Base-by-base conservation (phyloP, 164 flowering plant genomes). In the Cinnamomum chago region DNA sequence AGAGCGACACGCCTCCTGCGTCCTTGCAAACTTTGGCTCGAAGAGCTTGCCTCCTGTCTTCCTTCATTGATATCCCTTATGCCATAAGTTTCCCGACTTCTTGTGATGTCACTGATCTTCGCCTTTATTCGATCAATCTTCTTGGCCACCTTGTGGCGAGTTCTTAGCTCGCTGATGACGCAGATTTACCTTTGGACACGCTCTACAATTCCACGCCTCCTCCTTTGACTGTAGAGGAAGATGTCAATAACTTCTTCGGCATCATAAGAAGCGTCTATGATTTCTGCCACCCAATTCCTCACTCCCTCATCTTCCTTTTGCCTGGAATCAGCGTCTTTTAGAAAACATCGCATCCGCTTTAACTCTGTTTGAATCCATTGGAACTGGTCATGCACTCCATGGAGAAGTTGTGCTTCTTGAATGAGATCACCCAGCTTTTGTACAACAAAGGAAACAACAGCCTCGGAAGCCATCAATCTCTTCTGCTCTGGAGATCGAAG, bases 191-290 rank as follows among this genome's bases (percentile, higher is more conserved):
- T 30, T 30, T 55, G 76, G 15, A 76, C 25, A 10, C 2, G 28
- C n/a, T 6, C 74, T 11, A 25, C 5, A 17, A 27, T 6, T 60
- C 67, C 74, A 13, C 11, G 20, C 3, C 28, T n/a, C 11, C 25
- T 24, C 1, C 20, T 11, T 1, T 18, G 11, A 2, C 11, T 23
- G 28, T 17, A 23, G 50, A 58, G 60, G 65, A 60, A 72, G 15
- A 1, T 60, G 51, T 72, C 73, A 20, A 72, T 14, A 22, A 60
- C 62, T 30, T 72, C 73, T 23, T 72, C 73, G 20, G 22, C 65
- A 28, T 60, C 13, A 65, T 17, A 72, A n/a, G 73, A n/a, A 14
- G 30, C 35, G 5, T 58, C 17, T 28, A 35, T 58, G 6, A 72
- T 23, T 58, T 72, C 35, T 3, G 15, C 25, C 13, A 72, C 73